phyloP scores from a whole-genome alignment of 2,329 filamentous ascomycete genomes.

The Cladosporium colombiae region DNA sequence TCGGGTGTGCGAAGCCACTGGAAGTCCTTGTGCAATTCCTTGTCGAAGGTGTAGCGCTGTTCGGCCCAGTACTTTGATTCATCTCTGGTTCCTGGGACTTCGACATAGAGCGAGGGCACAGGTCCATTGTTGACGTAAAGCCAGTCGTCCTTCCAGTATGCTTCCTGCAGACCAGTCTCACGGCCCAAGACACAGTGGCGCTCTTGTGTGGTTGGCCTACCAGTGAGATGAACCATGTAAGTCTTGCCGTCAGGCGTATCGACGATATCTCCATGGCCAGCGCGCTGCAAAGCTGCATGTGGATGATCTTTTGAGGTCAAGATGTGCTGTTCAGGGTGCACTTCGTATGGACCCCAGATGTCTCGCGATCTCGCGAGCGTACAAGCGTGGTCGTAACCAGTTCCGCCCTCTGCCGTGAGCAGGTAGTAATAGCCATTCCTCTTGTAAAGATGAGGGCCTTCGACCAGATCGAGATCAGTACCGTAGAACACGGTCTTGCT shows the following conservation, averaged over 20 bases:
- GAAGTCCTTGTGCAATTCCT: constrained; percentile 19
- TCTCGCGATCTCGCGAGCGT: constrained; percentile 58
- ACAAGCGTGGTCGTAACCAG: constrained; percentile 61
- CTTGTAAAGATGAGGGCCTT: constrained; percentile 61
- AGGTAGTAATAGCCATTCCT: constrained; percentile 62
- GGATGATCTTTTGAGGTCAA: constrained; percentile 49
- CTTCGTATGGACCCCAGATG: constrained; percentile 63
- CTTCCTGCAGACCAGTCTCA: constrained; percentile 53
- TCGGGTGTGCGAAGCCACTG: constrained; percentile 21
- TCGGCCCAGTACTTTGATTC: constrained; percentile 20
- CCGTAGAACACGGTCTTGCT: constrained; percentile 22
- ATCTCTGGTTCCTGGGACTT: constrained; percentile 16
- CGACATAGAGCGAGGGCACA: constrained; percentile 11
- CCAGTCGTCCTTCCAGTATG: constrained; percentile 56
- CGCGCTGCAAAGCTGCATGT: constrained; percentile 52
- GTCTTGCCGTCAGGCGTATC: constrained; percentile 48
- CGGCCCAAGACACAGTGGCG: constrained; percentile 48
- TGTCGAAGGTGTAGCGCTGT: constrained; percentile 18
- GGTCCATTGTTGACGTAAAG: constrained; percentile 52
- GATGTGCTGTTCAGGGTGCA: constrained; percentile 58
- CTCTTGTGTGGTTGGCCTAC: constrained; percentile 50
- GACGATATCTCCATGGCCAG: constrained; percentile 53
- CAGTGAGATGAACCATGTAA: constrained; percentile 53
- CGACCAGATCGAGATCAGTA: constrained; percentile 20
- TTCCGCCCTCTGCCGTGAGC: constrained; percentile 55